These are phyloP conservation scores for Hypoxylon sp. DNA, from an alignment of 2,329 filamentous ascomycete species.

Conservation along the genomic window DNA sequence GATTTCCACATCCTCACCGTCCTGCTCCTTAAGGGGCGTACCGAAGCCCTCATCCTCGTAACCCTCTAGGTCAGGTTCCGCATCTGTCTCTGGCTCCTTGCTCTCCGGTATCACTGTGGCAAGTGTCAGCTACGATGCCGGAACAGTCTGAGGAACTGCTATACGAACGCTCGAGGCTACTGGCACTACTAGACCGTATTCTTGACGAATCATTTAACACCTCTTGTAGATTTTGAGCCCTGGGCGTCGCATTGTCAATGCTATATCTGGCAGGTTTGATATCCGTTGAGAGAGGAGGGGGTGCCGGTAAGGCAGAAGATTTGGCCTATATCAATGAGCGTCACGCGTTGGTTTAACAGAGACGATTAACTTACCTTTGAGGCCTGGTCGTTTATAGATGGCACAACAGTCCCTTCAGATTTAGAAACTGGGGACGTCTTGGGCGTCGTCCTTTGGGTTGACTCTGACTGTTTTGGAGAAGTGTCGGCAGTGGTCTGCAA, in stretches of 20 bases:
- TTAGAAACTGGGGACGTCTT: constrained; percentile 53
- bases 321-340: constrained; percentile 50
- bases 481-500: constrained; percentile 62
- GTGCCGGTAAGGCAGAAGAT: constrained; percentile 66
- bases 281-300: constrained; percentile 82
- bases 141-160: neutral
- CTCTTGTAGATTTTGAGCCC: constrained; percentile 86
- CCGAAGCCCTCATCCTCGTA: constrained; percentile 67
- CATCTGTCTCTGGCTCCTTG: constrained; percentile 66
- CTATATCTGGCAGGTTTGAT: constrained; percentile 77
- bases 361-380: constrained; percentile 55
- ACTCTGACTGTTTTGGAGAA: constrained; percentile 55
- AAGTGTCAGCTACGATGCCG: constrained; percentile 48
- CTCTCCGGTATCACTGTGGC: constrained; percentile 66
- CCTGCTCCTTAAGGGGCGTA: constrained; percentile 61
- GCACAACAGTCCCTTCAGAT: constrained; percentile 56
- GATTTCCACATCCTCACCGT: constrained; percentile 67
- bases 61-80: constrained; percentile 69
- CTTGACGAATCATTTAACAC: constrained; percentile 70
- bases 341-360: neutral
- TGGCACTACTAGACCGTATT: constrained; percentile 76
- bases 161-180: constrained; percentile 82
- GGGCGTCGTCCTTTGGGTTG: constrained; percentile 58
- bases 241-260: constrained; percentile 80
- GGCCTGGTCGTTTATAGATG: constrained; percentile 55